Percentiles rank a stretch among this genome's conserved stretches.
Evolutionary conservation across 2,329 filamentous ascomycete species (phyloP).

Genomic region (Nannizziopsis arthrosporioides): DNA sequence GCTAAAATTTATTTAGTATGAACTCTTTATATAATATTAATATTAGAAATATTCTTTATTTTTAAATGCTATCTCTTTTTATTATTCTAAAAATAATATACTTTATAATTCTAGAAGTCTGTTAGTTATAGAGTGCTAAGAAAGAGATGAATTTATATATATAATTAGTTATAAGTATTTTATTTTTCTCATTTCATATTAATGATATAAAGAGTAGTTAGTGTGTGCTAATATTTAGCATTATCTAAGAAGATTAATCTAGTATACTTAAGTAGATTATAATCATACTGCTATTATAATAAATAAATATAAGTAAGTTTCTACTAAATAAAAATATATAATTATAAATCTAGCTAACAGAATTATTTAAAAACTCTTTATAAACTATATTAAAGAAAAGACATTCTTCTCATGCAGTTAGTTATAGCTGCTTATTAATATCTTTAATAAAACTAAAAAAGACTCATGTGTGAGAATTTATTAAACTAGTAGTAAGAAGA

Average conservation of each 20-base stretch:
- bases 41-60: conserved; percentile 52
- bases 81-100: conserved; percentile 74
- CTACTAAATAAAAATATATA: conserved; percentile 88
- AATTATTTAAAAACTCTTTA: conserved; percentile 94
- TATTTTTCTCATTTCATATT: conserved; percentile 80
- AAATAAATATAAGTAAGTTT: conserved; percentile 82
- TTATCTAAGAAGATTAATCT: conserved; percentile 80
- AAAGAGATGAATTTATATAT: conserved; percentile 29
- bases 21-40: conserved; percentile 63
- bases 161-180: conserved; percentile 91
- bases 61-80: conserved; percentile 76
- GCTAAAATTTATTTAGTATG: conserved; percentile 92
- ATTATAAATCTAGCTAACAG: conserved; percentile 90
- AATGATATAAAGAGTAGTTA: conserved; percentile 84
- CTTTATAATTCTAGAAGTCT: conserved; percentile 53
- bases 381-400: no score
- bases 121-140: conserved; percentile 6
- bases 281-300: conserved; percentile 92
- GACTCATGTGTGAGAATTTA: no score
- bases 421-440: no score
- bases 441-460: no score
- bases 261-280: conserved; percentile 87
- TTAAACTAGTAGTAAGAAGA: no score
- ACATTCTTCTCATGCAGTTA: no score
- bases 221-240: conserved; percentile 80